Evolutionary conservation across 192 early-diverging fungal genomes (phyloP).

Genomic region (Chytriomyces confervae): DNA sequence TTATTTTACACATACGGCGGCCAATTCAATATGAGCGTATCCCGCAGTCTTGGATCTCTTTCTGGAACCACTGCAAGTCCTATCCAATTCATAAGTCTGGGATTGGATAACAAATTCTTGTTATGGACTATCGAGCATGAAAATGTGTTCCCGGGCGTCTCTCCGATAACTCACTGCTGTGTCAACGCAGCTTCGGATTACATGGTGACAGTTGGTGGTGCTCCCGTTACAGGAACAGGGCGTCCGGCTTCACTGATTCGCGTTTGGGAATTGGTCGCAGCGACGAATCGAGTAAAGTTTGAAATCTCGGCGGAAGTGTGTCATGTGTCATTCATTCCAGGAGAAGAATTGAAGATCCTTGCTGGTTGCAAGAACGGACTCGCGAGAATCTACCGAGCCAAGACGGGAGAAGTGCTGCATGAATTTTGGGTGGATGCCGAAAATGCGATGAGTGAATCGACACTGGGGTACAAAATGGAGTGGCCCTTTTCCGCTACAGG

Average conservation of each 20-base stretch:
- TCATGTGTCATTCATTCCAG: slow-evolving; percentile 11
- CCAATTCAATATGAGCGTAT: slow-evolving; percentile 20
- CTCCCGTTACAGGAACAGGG: neutral
- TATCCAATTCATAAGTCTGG: slow-evolving; percentile 22
- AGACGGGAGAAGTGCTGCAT: slow-evolving; percentile 19
- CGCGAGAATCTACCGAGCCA: slow-evolving; percentile 16
- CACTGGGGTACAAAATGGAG: slow-evolving; percentile 25
- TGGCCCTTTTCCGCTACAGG: slow-evolving; percentile 38
- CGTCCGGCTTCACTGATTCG: slow-evolving; percentile 16
- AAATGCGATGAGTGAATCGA: slow-evolving; percentile 22
- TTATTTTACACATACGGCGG: slow-evolving; percentile 21
- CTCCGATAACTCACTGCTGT: neutral
- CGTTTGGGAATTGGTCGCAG: slow-evolving; percentile 27
- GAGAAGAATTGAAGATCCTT: slow-evolving; percentile 14
- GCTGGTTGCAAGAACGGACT: slow-evolving; percentile 35
- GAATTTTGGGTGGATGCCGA: slow-evolving; percentile 40
- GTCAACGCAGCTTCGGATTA: slow-evolving; percentile 19
- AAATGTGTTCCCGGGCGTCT: slow-evolving; percentile 12
- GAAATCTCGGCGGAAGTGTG: slow-evolving; percentile 32
- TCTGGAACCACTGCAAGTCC: slow-evolving; percentile 9
- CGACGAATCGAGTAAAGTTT: slow-evolving; percentile 2
- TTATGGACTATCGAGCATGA: slow-evolving; percentile 28
- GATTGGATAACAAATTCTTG: slow-evolving; percentile 26
- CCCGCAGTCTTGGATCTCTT: slow-evolving; percentile 13
- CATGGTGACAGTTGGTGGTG: slow-evolving; percentile 35